Conservation (phyloP, 2,329 filamentous ascomycete genomes). For the Verticillium isaacii region DNA sequence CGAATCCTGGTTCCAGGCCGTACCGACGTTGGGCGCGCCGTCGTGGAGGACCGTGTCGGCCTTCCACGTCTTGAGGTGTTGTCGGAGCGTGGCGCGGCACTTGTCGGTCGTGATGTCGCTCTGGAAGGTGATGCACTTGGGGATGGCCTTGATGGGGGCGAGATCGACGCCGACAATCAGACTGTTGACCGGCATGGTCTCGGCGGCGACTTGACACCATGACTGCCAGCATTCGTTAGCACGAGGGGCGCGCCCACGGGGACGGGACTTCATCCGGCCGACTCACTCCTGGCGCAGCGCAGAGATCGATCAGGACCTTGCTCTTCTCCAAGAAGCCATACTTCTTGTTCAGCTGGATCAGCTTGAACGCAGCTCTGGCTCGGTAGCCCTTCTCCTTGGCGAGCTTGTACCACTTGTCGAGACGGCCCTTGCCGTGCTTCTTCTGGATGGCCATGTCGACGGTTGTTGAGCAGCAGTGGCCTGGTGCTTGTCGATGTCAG, state of each 20-base stretch:
- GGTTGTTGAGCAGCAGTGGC: not conserved
- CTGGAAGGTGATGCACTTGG: slow-evolving; percentile 90
- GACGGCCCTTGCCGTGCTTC: slow-evolving; percentile 96
- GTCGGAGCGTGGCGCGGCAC: slow-evolving; percentile 82
- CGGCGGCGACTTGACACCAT: slow-evolving; percentile 94
- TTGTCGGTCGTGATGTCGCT: slow-evolving; percentile 98
- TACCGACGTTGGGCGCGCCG: slow-evolving; percentile 95
- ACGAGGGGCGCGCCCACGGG: not conserved
- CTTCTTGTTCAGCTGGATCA: slow-evolving; percentile 98
- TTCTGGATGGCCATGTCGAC: slow-evolving; percentile 86
- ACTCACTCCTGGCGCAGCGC: slow-evolving; percentile 85
- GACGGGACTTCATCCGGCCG: not conserved
- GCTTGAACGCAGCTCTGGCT: slow-evolving; percentile 93
- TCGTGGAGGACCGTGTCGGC: slow-evolving; percentile 94
- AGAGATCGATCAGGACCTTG: slow-evolving; percentile 94
- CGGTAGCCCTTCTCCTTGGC: slow-evolving; percentile 98
- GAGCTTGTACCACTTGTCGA: slow-evolving; percentile 98
- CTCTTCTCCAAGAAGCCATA: slow-evolving; percentile 98
- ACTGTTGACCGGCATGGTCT: slow-evolving; percentile 86
- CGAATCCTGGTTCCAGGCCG: slow-evolving; percentile 96
- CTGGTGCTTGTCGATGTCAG: not conserved
- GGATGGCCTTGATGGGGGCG: slow-evolving; percentile 91
- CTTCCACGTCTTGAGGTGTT: slow-evolving; percentile 93
- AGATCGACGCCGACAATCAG: slow-evolving; percentile 94
- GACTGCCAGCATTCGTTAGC: slow-evolving; percentile 51